Conservation (phyloP, 495 filamentous ascomycete genomes). For the Neurospora cerealis region DNA sequence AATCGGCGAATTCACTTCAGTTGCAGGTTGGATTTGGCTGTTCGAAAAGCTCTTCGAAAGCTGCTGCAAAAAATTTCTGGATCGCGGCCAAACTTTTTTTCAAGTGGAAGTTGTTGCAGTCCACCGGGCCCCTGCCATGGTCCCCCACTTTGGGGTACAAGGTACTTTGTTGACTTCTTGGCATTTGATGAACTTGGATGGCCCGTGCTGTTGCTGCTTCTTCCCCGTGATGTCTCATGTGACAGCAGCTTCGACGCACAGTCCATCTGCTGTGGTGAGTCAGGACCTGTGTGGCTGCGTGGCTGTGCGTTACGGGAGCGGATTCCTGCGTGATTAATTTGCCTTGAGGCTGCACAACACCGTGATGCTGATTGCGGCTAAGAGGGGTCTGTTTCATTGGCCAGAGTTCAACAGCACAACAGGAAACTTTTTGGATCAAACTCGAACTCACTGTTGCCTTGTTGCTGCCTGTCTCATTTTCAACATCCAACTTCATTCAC, state of each 20-base stretch:
- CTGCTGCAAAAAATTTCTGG: slow-evolving; percentile 13
- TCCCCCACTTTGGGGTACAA: neutral
- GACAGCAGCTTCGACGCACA: neutral
- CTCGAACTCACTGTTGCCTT: neutral
- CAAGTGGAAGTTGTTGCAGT: neutral
- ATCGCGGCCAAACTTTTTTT: slow-evolving; percentile 12
- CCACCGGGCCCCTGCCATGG: neutral
- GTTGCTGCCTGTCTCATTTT: neutral
- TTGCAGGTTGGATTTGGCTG: neutral
- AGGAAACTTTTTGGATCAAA: neutral
- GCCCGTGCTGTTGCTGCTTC: neutral
- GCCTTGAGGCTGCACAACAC: neutral
- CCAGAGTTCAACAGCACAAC: neutral
- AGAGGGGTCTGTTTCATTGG: neutral
- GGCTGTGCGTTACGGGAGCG: neutral
- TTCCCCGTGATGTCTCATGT: slow-evolving; percentile 4
- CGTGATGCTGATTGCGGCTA: neutral
- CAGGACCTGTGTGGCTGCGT: neutral
- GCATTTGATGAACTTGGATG: neutral
- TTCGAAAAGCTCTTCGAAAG: neutral
- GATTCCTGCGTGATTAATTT: neutral
- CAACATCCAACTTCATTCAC: neutral
- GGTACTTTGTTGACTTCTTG: neutral
- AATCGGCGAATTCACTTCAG: neutral
- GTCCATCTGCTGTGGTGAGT: neutral